Conservation (phyloP, 768 basidiomycete genomes). For the Peribolospora kevripleyi region DNA sequence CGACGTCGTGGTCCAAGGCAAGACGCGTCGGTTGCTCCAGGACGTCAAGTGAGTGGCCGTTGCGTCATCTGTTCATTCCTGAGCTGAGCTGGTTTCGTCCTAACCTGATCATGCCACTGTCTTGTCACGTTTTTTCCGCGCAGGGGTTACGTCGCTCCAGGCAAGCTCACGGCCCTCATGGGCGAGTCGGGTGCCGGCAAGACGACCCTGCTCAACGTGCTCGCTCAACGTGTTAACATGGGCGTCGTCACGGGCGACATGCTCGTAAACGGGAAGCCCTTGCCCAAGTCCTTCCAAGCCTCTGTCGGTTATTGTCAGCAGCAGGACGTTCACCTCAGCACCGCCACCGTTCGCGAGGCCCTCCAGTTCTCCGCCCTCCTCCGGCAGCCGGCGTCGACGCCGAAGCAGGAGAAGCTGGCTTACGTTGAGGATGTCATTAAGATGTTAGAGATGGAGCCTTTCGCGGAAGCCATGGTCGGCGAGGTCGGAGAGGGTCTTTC, state of each 20-base stretch:
- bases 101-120: neutral
- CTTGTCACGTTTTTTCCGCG: too few species aligned
- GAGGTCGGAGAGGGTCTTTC: constrained; percentile 23
- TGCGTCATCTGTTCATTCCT: constrained; percentile 20
- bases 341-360: constrained; percentile 24
- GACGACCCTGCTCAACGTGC: constrained; percentile 18
- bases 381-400: constrained; percentile 20
- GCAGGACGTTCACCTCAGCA: constrained; percentile 21
- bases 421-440: constrained; percentile 25
- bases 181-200: constrained; percentile 26
- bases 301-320: constrained; percentile 20
- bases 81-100: constrained; percentile 13
- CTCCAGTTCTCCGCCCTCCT: constrained; percentile 23
- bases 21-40: constrained; percentile 10
- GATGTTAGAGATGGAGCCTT: constrained; percentile 23
- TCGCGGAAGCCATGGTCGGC: constrained; percentile 26
- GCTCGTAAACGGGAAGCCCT: constrained; percentile 22
- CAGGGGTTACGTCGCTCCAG: constrained; percentile 22
- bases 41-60: constrained; percentile 7
- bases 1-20: constrained; percentile 10
- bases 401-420: constrained; percentile 20
- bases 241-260: constrained; percentile 26
- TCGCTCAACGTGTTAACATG: constrained; percentile 17
- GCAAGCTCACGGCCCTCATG: constrained; percentile 24
- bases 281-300: constrained; percentile 24